phyloP scores from a whole-genome alignment of 1,139 yeast genomes.

The Taphrina flavorubra region DNA sequence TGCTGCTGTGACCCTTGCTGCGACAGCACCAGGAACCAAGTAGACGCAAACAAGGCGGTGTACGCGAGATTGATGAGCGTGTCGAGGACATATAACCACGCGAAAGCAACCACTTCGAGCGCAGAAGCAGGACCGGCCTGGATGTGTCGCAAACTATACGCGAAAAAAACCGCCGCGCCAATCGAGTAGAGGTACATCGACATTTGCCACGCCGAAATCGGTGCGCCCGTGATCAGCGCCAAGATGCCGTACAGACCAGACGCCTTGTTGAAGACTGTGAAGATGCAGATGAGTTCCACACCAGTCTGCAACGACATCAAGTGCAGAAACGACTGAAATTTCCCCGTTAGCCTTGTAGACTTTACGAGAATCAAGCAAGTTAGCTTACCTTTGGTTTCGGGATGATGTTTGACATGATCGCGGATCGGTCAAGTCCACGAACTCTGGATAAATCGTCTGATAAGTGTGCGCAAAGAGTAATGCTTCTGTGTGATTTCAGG shows the following conservation, averaged over 20 bases:
- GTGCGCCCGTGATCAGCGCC: slow-evolving; percentile 84
- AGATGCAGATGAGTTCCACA: slow-evolving; percentile 79
- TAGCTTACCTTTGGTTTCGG: slow-evolving; percentile 5
- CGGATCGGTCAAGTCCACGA: no score
- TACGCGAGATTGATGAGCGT: slow-evolving; percentile 69
- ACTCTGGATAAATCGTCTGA: no score
- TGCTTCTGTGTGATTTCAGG: no score
- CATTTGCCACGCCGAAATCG: slow-evolving; percentile 84
- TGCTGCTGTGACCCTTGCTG: background rate
- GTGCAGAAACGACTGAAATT: slow-evolving; percentile 58
- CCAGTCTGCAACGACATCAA: slow-evolving; percentile 81
- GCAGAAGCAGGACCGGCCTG: slow-evolving; percentile 23
- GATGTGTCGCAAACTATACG: slow-evolving; percentile 59
- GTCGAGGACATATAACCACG: slow-evolving; percentile 69
- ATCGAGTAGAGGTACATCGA: slow-evolving; percentile 72
- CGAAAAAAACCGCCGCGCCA: slow-evolving; percentile 67
- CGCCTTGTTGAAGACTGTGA: slow-evolving; percentile 83
- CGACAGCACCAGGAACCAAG: slow-evolving; percentile 63
- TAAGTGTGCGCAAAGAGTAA: no score
- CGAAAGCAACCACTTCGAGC: slow-evolving; percentile 54
- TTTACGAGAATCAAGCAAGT: no score
- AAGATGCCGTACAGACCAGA: slow-evolving; percentile 87
- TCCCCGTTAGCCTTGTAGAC: background rate
- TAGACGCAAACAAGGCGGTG: slow-evolving; percentile 72
- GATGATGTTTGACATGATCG: background rate